These are phyloP conservation scores for Leucoagaricus sp. DNA, from an alignment of 1,284 basidiomycete species.

Conservation along the genomic window DNA sequence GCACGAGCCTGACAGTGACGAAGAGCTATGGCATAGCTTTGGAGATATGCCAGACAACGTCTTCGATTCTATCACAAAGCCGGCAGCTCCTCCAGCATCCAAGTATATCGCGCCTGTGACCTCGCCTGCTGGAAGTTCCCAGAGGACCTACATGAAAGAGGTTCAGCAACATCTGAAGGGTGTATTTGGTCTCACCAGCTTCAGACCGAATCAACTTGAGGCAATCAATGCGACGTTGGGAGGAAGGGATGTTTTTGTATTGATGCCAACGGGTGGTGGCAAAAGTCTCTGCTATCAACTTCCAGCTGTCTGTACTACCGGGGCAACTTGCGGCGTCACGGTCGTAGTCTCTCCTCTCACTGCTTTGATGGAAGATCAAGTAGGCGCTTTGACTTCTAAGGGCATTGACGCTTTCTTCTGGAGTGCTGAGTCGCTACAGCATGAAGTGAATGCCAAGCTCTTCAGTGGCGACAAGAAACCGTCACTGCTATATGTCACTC, in stretches of 20 bases:
- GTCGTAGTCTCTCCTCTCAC: conserved; percentile 91
- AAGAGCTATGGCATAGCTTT: conserved; percentile 28
- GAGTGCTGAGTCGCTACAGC: conserved; percentile 58
- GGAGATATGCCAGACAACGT: conserved; percentile 21
- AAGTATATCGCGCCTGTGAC: too few relatives aligned
- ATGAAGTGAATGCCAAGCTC: conserved; percentile 44
- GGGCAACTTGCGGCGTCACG: conserved; percentile 80
- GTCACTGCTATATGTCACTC: conserved; percentile 87
- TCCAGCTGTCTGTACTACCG: conserved; percentile 80
- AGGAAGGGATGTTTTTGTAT: conserved; percentile 88
- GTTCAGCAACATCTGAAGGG: conserved; percentile 61
- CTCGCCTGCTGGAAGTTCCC: background rate
- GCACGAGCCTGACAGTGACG: conserved; percentile 21
- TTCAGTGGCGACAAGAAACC: conserved; percentile 46
- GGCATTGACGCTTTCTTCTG: conserved; percentile 75
- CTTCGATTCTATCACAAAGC: background rate
- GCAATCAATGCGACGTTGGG: conserved; percentile 83
- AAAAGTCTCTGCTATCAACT: conserved; percentile 89
- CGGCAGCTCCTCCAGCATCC: background rate
- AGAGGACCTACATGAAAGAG: conserved; percentile 36
- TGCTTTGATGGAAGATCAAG: conserved; percentile 92
- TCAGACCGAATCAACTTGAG: conserved; percentile 86
- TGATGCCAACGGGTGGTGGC: conserved; percentile 97
- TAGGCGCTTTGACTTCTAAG: conserved; percentile 66
- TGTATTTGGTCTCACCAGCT: conserved; percentile 70